A percentile compares a stretch with the other conserved stretches of the same genome.
These are phyloP conservation scores for Cyanidiococcus yangmingshanensis DNA, from an alignment of 23 red algal genomes.

Conservation along the genomic window DNA sequence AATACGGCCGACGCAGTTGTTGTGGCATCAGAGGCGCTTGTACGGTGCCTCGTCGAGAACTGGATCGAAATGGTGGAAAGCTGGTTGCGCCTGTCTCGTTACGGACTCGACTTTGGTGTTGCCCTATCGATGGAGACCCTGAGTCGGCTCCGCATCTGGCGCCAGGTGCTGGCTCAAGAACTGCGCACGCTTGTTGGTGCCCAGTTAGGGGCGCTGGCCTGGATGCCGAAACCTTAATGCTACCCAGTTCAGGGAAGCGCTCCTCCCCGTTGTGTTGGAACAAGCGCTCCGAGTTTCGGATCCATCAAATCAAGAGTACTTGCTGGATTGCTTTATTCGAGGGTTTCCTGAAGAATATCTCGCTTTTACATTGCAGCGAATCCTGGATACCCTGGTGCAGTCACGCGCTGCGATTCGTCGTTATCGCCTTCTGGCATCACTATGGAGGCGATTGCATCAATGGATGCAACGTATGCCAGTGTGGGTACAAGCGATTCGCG, in stretches of 20 bases:
- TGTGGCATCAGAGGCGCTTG: slow-evolving; percentile 20
- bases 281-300: slow-evolving; percentile 65
- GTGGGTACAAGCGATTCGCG: slow-evolving; percentile 15
- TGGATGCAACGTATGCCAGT: slow-evolving; percentile 29
- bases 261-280: slow-evolving; percentile 54
- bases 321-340: slow-evolving; percentile 87
- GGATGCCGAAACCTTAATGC: slow-evolving; percentile 29
- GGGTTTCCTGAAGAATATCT: slow-evolving; percentile 89
- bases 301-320: slow-evolving; percentile 69
- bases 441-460: slow-evolving; percentile 46
- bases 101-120: slow-evolving; percentile 24
- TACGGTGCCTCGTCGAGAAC: slow-evolving; percentile 72
- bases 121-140: neutral
- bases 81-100: slow-evolving; percentile 74
- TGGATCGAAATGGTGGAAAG: slow-evolving; percentile 79
- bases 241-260: slow-evolving; percentile 30
- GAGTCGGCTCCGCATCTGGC: slow-evolving; percentile 18
- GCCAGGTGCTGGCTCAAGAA: slow-evolving; percentile 47
- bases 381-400: slow-evolving; percentile 48
- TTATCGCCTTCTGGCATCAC: slow-evolving; percentile 39
- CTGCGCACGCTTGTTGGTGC: slow-evolving; percentile 69
- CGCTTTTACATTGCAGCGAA: slow-evolving; percentile 40
- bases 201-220: slow-evolving; percentile 56
- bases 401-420: slow-evolving; percentile 50
- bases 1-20: neutral